Conservation (phyloP, 345 rosid genomes). For the Linum lewisii region DNA sequence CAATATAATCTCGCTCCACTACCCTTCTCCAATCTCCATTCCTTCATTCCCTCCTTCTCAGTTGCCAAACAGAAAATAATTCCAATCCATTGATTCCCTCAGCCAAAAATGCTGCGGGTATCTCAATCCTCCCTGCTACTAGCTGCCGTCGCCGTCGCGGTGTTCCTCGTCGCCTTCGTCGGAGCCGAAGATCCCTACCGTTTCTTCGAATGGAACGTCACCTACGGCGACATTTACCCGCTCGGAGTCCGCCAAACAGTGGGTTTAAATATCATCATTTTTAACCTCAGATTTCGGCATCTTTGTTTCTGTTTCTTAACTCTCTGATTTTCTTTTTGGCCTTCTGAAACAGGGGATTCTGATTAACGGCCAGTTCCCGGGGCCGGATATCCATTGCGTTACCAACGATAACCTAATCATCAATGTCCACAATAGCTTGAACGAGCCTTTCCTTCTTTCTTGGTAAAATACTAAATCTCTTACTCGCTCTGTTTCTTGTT, state of each 20-base stretch:
- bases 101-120: not conserved
- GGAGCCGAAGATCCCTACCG: not conserved
- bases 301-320: not conserved
- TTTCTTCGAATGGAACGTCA: not conserved
- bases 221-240: not conserved
- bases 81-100: not conserved
- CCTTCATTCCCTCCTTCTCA: not conserved
- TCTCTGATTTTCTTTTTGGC: not conserved
- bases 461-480: constrained; percentile 11
- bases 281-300: too few species aligned
- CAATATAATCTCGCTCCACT: not conserved
- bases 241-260: not conserved
- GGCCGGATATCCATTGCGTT: constrained; percentile 23
- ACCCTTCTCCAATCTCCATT: not conserved
- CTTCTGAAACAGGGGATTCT: constrained; percentile 12
- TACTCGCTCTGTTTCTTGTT: not conserved
- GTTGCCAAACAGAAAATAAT: not conserved
- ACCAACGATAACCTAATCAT: constrained; percentile 27
- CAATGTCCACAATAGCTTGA: constrained; percentile 24
- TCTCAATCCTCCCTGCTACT: not conserved
- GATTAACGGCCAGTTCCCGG: constrained; percentile 26
- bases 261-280: not conserved
- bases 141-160: not conserved
- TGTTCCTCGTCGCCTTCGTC: not conserved
- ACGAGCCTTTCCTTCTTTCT: constrained; percentile 23